A percentile compares a stretch with the other conserved stretches of the same genome.
phyloP scores from a whole-genome alignment of 148 eudicot species.

The Arbutus unedo region DNA sequence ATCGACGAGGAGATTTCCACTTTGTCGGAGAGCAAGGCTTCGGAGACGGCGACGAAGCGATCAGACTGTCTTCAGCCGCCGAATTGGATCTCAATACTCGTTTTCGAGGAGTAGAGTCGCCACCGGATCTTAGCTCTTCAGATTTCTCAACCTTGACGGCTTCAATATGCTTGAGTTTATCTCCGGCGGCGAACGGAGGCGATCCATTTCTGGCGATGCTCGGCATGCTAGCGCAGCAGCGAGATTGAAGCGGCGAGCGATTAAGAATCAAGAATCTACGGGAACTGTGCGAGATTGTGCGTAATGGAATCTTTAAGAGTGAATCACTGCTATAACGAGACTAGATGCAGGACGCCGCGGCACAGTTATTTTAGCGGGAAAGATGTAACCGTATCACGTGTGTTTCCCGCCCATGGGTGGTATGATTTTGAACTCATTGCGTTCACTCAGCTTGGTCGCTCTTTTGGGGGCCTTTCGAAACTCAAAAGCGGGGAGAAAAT shows the following conservation, averaged over 20 bases:
- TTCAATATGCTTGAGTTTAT: neutral
- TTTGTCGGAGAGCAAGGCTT: constrained; percentile 27
- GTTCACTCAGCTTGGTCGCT: neutral
- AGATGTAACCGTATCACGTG: neutral
- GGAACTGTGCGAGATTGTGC: neutral
- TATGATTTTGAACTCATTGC: neutral
- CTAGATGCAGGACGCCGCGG: no score
- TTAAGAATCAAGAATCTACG: neutral
- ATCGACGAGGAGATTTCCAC: constrained; percentile 68
- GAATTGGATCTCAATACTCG: constrained; percentile 54
- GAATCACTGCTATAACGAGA: neutral
- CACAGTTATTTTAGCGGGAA: neutral
- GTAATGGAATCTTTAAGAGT: neutral
- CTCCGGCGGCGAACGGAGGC: neutral
- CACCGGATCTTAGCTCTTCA: constrained; percentile 19
- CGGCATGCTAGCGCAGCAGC: neutral
- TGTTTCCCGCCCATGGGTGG: neutral
- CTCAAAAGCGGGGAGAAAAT: no score
- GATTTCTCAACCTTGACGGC: neutral
- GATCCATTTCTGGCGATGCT: constrained; percentile 15
- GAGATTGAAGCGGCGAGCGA: neutral
- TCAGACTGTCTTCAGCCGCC: constrained; percentile 20
- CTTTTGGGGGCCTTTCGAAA: no score
- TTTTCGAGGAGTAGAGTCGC: constrained; percentile 42
- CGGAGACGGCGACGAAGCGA: constrained; percentile 19